Evolutionary conservation across 768 basidiomycete genomes (phyloP).

Genomic region (Leccinum arenicola): DNA sequence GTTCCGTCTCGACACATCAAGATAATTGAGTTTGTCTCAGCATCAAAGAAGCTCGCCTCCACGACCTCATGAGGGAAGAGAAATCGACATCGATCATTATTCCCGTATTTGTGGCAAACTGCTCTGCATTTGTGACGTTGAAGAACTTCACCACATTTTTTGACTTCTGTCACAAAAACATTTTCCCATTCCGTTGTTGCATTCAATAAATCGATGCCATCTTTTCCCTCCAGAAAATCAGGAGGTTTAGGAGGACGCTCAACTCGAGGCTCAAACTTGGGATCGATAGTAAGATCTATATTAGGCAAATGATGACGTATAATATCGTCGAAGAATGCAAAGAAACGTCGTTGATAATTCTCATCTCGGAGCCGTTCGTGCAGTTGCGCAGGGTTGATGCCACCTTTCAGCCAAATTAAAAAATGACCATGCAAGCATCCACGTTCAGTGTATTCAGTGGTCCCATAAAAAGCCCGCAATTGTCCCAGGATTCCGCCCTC

Average conservation of each 20-base stretch:
- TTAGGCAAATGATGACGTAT: constrained; percentile 32
- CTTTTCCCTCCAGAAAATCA: too few relatives aligned
- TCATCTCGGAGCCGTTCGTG: constrained; percentile 18
- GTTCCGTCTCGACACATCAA: constrained; percentile 23
- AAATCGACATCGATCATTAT: constrained; percentile 29
- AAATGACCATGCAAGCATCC: constrained; percentile 34
- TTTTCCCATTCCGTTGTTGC: background rate
- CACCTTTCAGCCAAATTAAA: constrained; percentile 29
- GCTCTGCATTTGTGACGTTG: constrained; percentile 18
- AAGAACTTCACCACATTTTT: constrained; percentile 20
- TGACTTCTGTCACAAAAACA: constrained; percentile 10
- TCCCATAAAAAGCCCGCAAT: constrained; percentile 29
- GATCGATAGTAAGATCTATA: constrained; percentile 18
- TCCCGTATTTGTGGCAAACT: constrained; percentile 34
- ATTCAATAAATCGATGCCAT: background rate
- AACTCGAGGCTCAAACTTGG: background rate
- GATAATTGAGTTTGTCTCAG: constrained; percentile 29
- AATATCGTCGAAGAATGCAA: constrained; percentile 28
- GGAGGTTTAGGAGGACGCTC: background rate
- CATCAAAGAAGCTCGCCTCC: constrained; percentile 28
- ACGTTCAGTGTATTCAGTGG: constrained; percentile 25
- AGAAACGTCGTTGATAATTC: constrained; percentile 13
- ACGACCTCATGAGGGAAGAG: constrained; percentile 34
- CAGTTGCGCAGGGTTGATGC: constrained; percentile 31
- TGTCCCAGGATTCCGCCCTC: constrained; percentile 32